These are phyloP conservation scores for Penicillium sp. DNA, from an alignment of 2,329 filamentous ascomycete species.

Conservation along the genomic window DNA sequence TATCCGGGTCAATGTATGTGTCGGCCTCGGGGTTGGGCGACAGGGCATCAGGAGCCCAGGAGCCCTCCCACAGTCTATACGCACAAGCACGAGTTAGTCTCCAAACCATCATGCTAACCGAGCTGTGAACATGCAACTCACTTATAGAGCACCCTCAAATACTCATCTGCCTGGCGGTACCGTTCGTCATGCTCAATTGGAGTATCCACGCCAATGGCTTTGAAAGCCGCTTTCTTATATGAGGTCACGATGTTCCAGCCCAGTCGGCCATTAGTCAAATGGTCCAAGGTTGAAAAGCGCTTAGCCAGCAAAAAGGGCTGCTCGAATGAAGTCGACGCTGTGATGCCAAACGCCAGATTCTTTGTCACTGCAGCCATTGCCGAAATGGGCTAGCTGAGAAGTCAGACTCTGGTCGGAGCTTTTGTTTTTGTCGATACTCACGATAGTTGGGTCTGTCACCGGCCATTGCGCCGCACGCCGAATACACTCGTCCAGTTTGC, in stretches of 20 bases:
- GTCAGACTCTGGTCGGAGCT: not conserved
- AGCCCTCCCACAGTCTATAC: conserved; percentile 52
- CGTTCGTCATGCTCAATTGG: conserved; percentile 61
- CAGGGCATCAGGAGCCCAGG: conserved; percentile 59
- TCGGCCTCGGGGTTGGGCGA: conserved; percentile 53
- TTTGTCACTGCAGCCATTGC: conserved; percentile 67
- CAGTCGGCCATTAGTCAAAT: conserved; percentile 59
- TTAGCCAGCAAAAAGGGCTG: conserved; percentile 62
- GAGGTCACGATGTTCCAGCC: conserved; percentile 67
- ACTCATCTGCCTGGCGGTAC: conserved; percentile 61
- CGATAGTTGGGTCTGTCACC: conserved; percentile 62
- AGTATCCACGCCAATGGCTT: conserved; percentile 58
- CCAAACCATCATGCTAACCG: too few species aligned
- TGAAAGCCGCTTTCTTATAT: conserved; percentile 62
- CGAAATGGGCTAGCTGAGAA: conserved; percentile 51
- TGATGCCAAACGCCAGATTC: conserved; percentile 62
- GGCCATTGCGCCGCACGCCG: conserved; percentile 63
- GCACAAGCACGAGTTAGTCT: not conserved
- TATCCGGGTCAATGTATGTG: conserved; percentile 57
- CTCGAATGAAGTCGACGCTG: conserved; percentile 61
- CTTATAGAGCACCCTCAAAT: conserved; percentile 62
- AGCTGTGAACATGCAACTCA: conserved; percentile 21
- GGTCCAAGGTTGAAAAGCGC: conserved; percentile 61
- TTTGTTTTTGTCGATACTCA: conserved; percentile 35
- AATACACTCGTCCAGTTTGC: conserved; percentile 59